phyloP scores from a whole-genome alignment of 2,329 filamentous ascomycete genomes.

The Sporothrix pseudoabietina region DNA sequence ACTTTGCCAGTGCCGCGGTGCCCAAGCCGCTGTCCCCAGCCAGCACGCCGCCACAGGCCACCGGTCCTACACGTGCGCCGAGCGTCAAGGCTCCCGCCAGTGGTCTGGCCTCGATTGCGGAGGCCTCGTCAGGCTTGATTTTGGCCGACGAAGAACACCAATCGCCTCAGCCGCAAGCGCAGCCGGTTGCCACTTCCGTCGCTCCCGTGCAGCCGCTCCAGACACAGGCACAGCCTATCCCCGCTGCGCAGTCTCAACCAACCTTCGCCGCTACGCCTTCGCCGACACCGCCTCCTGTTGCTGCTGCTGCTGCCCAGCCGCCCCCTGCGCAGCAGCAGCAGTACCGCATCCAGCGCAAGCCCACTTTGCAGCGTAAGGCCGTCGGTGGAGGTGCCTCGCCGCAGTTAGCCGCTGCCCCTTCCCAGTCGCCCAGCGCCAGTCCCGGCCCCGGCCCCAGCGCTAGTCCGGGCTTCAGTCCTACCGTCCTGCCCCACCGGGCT shows the following conservation, averaged over 20 bases:
- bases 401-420: slow-evolving; percentile 1
- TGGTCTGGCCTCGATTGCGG: slow-evolving; percentile 28
- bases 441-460: background rate
- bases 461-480: background rate
- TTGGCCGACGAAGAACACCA: slow-evolving; percentile 35
- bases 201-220: background rate
- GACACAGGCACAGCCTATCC: background rate
- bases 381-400: slow-evolving; percentile 5
- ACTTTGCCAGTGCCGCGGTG: slow-evolving; percentile 1
- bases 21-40: background rate
- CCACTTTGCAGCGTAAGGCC: slow-evolving; percentile 23
- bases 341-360: slow-evolving; percentile 26
- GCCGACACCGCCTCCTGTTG: background rate
- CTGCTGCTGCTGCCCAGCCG: background rate
- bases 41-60: background rate
- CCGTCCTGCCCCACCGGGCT: slow-evolving; percentile 9
- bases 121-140: slow-evolving; percentile 40
- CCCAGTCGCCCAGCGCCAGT: background rate
- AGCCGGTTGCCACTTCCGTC: background rate
- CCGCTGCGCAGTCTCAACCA: slow-evolving; percentile 1
- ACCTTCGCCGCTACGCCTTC: background rate
- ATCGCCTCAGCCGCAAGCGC: background rate
- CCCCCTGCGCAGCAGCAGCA: background rate
- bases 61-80: background rate
- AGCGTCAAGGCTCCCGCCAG: background rate